Evolutionary conservation across 148 eudicot genomes (phyloP).

Genomic region (Fagopyrum tataricum): DNA sequence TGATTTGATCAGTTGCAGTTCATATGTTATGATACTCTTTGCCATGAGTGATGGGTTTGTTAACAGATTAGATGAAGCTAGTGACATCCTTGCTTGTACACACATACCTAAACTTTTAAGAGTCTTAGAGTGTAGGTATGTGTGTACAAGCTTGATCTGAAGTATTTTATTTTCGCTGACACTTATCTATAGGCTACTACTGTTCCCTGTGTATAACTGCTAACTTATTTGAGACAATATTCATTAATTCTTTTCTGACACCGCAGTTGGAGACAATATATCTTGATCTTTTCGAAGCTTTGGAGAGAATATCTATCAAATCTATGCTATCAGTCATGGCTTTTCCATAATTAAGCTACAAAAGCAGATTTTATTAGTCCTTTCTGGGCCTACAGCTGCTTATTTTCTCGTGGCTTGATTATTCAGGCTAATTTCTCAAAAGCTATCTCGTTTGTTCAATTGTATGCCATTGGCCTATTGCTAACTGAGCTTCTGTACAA

Average conservation of each 20-base stretch:
- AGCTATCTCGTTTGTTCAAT: not conserved
- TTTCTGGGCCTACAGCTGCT: not conserved
- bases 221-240: not conserved
- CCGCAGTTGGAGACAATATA: not conserved
- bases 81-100: not conserved
- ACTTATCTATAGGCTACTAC: not conserved
- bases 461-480: not conserved
- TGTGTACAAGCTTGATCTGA: not conserved
- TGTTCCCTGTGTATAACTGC: not conserved
- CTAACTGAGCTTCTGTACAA: not conserved
- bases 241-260: no score
- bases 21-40: not conserved
- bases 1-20: not conserved
- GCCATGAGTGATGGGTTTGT: not conserved
- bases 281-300: not conserved
- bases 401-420: not conserved
- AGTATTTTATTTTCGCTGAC: not conserved
- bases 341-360: not conserved
- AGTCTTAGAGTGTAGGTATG: no score
- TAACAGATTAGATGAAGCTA: not conserved
- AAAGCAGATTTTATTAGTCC: not conserved
- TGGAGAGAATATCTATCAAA: no score
- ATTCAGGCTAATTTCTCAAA: not conserved
- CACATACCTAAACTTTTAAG: no score
- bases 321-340: not conserved